Percentiles rank a stretch among this genome's conserved stretches.
phyloP scores from a whole-genome alignment of 768 basidiomycete species.

The Macrolepiota albuminosa region DNA sequence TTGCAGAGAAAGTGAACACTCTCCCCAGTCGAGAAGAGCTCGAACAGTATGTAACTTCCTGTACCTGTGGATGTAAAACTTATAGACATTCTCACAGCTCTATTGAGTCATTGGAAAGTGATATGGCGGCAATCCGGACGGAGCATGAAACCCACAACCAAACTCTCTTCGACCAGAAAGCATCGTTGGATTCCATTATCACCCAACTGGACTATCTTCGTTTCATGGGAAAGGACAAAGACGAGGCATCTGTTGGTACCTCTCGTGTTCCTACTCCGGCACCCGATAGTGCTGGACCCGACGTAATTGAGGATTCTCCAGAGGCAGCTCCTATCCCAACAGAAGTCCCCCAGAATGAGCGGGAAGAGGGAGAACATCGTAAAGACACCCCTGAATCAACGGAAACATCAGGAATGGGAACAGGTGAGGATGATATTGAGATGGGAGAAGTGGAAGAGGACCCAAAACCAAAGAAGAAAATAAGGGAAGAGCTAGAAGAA shows the following conservation, averaged over 20 bases:
- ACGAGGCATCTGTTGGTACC: constrained; percentile 37
- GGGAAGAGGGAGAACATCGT: constrained; percentile 34
- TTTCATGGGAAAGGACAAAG: constrained; percentile 65
- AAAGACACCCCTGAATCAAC: constrained; percentile 18
- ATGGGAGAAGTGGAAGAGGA: constrained; percentile 89
- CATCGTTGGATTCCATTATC: constrained; percentile 62
- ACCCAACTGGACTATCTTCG: constrained; percentile 56
- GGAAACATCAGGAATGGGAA: constrained; percentile 12
- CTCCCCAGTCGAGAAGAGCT: constrained; percentile 74
- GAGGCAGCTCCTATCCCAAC: neutral
- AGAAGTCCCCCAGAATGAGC: constrained; percentile 17
- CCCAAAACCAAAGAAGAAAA: constrained; percentile 52
- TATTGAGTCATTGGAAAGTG: constrained; percentile 67
- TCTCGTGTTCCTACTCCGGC: constrained; percentile 48
- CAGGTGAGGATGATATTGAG: constrained; percentile 66
- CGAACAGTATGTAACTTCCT: constrained; percentile 52
- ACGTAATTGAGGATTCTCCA: constrained; percentile 14
- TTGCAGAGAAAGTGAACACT: constrained; percentile 79
- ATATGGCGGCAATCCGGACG: constrained; percentile 67
- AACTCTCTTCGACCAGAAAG: constrained; percentile 62
- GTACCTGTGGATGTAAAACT: neutral
- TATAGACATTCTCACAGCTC: constrained; percentile 35
- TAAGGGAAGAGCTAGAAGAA: constrained; percentile 75
- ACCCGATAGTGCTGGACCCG: constrained; percentile 26
- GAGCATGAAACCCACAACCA: constrained; percentile 75